Evolutionary conservation across 2,329 filamentous ascomycete species (phyloP).

Genomic region (Epichloe aotearoae): DNA sequence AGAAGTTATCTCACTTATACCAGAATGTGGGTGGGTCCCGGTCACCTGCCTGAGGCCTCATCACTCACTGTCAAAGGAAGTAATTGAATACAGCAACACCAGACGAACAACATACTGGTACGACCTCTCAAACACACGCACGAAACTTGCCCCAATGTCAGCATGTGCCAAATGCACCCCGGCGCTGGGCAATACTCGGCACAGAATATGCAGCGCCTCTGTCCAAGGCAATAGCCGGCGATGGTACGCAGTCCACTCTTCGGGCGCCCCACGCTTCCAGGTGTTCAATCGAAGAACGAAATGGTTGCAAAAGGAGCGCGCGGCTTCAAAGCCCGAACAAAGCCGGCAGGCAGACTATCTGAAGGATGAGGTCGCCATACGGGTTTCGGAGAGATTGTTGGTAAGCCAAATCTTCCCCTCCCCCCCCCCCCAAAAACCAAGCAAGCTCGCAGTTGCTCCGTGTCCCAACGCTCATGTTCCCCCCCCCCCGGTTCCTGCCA

Average conservation of each 20-base stretch:
- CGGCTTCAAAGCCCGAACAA: slow-evolving; percentile 53
- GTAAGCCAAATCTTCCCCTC: slow-evolving; percentile 27
- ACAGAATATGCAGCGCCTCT: slow-evolving; percentile 9
- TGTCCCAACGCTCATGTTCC: neutral
- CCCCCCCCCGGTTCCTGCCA: slow-evolving; percentile 18
- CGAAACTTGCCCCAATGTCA: slow-evolving; percentile 16
- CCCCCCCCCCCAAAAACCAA: too few relatives aligned
- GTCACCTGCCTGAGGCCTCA: too few relatives aligned
- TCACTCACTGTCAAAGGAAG: too few relatives aligned
- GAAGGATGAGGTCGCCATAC: slow-evolving; percentile 77
- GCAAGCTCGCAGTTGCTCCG: too few relatives aligned
- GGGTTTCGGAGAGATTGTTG: slow-evolving; percentile 74
- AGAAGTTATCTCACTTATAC: too few relatives aligned
- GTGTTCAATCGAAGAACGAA: slow-evolving; percentile 86
- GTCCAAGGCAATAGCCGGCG: slow-evolving; percentile 23
- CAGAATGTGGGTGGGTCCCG: too few relatives aligned
- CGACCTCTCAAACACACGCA: neutral
- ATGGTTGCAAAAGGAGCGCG: slow-evolving; percentile 82
- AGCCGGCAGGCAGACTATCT: slow-evolving; percentile 83
- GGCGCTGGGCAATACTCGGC: slow-evolving; percentile 15
- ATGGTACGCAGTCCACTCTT: slow-evolving; percentile 63
- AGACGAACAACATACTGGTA: too few relatives aligned
- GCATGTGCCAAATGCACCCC: slow-evolving; percentile 14
- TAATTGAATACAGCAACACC: too few relatives aligned
- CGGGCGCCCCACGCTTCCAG: slow-evolving; percentile 66